Evolutionary conservation across 2,329 filamentous ascomycete genomes (phyloP).

Genomic region (Neodidymelliopsis sp.): DNA sequence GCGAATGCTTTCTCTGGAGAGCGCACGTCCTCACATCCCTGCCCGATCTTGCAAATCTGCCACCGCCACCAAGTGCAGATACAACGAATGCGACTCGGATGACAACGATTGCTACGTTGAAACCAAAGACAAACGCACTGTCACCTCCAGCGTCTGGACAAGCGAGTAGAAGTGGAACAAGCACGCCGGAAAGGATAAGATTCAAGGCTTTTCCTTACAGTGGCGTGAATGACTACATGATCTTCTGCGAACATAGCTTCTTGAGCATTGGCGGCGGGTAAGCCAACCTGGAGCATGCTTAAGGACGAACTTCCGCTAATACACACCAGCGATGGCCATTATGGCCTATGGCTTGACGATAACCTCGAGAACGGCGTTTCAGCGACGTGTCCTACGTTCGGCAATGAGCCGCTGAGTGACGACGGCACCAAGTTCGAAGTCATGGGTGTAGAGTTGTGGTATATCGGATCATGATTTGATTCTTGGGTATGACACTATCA

Average conservation of each 20-base stretch:
- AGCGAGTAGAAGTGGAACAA: conserved; percentile 55
- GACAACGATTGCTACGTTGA: conserved; percentile 61
- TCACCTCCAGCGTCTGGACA: conserved; percentile 40
- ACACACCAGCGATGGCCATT: conserved; percentile 73
- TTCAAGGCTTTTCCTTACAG: conserved; percentile 98
- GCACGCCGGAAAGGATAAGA: conserved; percentile 76
- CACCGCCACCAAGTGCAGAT: conserved; percentile 73
- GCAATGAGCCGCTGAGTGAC: conserved; percentile 92
- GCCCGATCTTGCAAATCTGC: conserved; percentile 61
- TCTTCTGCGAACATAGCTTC: conserved; percentile 87
- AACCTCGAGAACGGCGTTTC: conserved; percentile 84
- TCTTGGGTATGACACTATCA: too few species aligned
- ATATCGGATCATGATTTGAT: conserved; percentile 72
- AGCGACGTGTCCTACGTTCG: conserved; percentile 86
- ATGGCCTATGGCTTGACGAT: conserved; percentile 92
- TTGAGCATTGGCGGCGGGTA: conserved; percentile 83
- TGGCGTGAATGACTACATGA: conserved; percentile 95
- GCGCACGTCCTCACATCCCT: conserved; percentile 69
- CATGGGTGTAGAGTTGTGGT: conserved; percentile 92
- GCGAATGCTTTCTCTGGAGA: conserved; percentile 94
- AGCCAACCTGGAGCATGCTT: conserved; percentile 28
- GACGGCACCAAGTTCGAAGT: conserved; percentile 92
- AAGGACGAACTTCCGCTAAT: background rate
- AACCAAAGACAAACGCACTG: conserved; percentile 29
- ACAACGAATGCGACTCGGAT: conserved; percentile 68